A percentile compares a stretch with the other conserved stretches of the same genome.
phyloP scores from a whole-genome alignment of 139 green algal genomes.

The Chlamydomonas sp. region DNA sequence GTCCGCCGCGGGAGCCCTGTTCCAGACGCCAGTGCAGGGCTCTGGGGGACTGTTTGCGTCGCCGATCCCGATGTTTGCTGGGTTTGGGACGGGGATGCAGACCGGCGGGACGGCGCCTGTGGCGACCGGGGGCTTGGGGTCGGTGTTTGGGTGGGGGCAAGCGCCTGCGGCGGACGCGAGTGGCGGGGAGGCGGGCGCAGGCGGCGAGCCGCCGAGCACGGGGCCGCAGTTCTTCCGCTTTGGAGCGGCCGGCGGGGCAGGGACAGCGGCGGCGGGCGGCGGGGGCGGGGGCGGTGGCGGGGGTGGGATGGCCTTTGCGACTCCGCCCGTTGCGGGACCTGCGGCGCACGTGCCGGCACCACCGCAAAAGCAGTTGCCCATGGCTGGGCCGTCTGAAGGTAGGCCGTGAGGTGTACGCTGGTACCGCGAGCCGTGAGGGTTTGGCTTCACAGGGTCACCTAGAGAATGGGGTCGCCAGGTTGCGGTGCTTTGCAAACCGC shows the following conservation, averaged over 20 bases:
- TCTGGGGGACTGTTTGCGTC: slow-evolving; percentile 11
- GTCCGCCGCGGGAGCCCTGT: neutral
- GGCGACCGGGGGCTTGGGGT: neutral
- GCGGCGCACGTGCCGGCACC: slow-evolving; percentile 36
- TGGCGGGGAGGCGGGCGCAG: neutral
- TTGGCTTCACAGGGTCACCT: too few species aligned
- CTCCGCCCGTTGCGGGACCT: slow-evolving; percentile 36
- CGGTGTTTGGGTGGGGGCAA: neutral
- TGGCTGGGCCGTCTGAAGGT: neutral
- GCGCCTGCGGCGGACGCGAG: neutral
- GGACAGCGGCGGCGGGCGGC: neutral
- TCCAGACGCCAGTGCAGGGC: slow-evolving; percentile 23
- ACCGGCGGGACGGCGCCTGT: neutral
- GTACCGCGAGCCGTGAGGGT: neutral
- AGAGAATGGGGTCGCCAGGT: too few species aligned
- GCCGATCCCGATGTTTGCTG: neutral
- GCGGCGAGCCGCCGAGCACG: neutral
- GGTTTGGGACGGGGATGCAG: neutral
- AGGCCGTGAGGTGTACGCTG: neutral
- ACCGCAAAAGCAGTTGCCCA: slow-evolving; percentile 30
- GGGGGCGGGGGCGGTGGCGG: neutral
- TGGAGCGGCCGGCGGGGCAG: neutral
- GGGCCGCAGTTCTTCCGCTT: neutral
- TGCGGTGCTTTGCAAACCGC: too few species aligned
- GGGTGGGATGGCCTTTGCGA: slow-evolving; percentile 44